Base-by-base conservation (phyloP, 345 rosid genomes). In the Murraya paniculata region DNA sequence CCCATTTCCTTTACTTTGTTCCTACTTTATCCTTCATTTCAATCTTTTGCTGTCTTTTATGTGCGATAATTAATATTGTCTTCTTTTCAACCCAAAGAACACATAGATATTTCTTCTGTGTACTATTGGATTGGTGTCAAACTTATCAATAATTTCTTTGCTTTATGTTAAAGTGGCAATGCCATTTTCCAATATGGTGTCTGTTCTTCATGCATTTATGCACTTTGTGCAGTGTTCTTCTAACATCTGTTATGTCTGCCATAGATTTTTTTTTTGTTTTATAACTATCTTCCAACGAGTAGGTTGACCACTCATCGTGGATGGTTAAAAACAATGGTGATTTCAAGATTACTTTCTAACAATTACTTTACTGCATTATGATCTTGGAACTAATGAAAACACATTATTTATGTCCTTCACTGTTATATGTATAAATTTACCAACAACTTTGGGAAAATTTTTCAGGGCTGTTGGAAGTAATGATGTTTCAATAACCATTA, bases 401-500 rank as follows among this genome's bases (percentile, higher is more conserved):
- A 72, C 45, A 45, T 41, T 64, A 18, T 22, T 10, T 13, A n/a
- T 7, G 60, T 3, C 21, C 35, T 62, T 66, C 36, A 6, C 38
- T 53, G 25, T 36, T 9, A 8, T 66, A 62, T 39, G 25, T 45
- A 45, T 45, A 45, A 45, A 14, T 45, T 38, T 33, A 56, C 62
- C 19, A 6, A n/a, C 35, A 7, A 36, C 7, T 19, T 41, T 21
- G 53, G 59, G 14, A 68, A 31, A 39, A 24, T 36, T 28, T 27
- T 86, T 59, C 86, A 95, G 98, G 91, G 64, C 88, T 38, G 79
- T 90, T 64, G 79, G 87, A 55, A 85, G 45, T 14, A 91, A 94
- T 57, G 99, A 94, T 78, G 86, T 96, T 79, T 91, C 92, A 6
- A 18, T 96, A 59, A 85, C 82, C 9, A 96, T 96, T 71, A 94